phyloP scores from a whole-genome alignment of 176 grass and related monocot genomes.

The Ensete ventricosum region DNA sequence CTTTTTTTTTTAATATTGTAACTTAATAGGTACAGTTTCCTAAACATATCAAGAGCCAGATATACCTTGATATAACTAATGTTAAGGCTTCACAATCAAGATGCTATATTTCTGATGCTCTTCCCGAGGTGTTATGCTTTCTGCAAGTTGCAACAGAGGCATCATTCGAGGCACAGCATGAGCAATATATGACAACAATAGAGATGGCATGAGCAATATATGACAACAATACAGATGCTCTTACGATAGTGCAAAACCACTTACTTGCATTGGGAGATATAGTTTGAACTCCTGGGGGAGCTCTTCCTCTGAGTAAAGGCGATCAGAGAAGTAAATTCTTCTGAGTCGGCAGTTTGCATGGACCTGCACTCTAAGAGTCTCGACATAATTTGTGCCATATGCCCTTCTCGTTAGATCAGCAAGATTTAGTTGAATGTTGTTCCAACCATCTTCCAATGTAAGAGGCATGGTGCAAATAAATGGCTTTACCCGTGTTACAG shows the following conservation, averaged over 20 bases:
- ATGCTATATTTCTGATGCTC: neutral
- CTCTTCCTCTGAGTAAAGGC: conserved; percentile 88
- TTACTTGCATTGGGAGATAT: conserved; percentile 85
- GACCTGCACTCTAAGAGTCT: conserved; percentile 81
- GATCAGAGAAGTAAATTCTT: conserved; percentile 75
- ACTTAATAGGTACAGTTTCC: no score
- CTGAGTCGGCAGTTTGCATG: conserved; percentile 87
- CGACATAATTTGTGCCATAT: conserved; percentile 87
- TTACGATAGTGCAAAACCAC: conserved; percentile 1
- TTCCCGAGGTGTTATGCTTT: neutral
- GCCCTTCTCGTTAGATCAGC: conserved; percentile 65
- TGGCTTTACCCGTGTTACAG: conserved; percentile 75
- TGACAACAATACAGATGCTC: neutral
- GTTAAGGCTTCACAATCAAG: neutral
- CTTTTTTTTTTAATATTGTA: no score
- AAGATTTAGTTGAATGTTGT: conserved; percentile 86
- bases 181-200: neutral
- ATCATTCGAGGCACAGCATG: neutral
- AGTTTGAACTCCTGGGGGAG: conserved; percentile 85
- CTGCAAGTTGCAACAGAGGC: neutral
- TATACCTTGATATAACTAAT: no score
- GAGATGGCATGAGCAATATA: neutral
- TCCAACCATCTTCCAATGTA: conserved; percentile 79
- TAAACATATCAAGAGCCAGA: no score
- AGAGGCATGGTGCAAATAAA: conserved; percentile 92